Percentiles rank a stretch among this genome's conserved stretches.
These are phyloP conservation scores for Lentinula sp. DNA, from an alignment of 768 basidiomycete genomes.

Conservation along the genomic window DNA sequence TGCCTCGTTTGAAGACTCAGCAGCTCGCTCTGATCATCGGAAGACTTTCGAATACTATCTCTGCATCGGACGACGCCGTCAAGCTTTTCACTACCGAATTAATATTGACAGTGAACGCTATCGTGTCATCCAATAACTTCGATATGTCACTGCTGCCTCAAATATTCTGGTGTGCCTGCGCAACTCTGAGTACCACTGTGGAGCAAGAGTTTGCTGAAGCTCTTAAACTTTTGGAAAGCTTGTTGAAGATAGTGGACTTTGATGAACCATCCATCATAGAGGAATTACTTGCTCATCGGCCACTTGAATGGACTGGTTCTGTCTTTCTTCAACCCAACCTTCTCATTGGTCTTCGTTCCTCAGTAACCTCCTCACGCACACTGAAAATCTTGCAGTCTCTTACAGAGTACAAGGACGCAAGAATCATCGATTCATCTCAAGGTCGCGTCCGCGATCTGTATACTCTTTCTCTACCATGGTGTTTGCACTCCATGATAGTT, in stretches of 20 bases:
- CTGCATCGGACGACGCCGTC: conserved; percentile 68
- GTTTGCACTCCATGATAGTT: conserved; percentile 69
- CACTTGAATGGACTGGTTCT: conserved; percentile 63
- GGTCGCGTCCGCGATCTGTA: conserved; percentile 79
- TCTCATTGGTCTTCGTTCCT: conserved; percentile 75
- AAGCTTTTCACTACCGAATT: conserved; percentile 83
- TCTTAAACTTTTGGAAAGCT: conserved; percentile 53
- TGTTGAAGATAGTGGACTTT: conserved; percentile 67
- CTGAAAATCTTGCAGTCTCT: conserved; percentile 64
- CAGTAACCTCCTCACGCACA: conserved; percentile 57
- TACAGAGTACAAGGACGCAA: conserved; percentile 50
- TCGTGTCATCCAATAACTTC: conserved; percentile 50
- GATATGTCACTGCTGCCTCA: conserved; percentile 66
- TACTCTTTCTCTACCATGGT: conserved; percentile 81
- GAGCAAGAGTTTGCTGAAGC: conserved; percentile 74
- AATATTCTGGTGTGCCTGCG: conserved; percentile 82
- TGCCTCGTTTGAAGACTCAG: conserved; percentile 60
- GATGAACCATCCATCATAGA: conserved; percentile 63
- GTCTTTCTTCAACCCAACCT: conserved; percentile 65
- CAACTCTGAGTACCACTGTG: conserved; percentile 76
- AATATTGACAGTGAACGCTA: conserved; percentile 63
- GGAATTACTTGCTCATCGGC: conserved; percentile 62
- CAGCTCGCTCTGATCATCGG: conserved; percentile 78
- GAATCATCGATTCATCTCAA: conserved; percentile 64
- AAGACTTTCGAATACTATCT: conserved; percentile 78